Conservation (phyloP, 805 yeast species). For the Hanseniaspora meyeri region DNA sequence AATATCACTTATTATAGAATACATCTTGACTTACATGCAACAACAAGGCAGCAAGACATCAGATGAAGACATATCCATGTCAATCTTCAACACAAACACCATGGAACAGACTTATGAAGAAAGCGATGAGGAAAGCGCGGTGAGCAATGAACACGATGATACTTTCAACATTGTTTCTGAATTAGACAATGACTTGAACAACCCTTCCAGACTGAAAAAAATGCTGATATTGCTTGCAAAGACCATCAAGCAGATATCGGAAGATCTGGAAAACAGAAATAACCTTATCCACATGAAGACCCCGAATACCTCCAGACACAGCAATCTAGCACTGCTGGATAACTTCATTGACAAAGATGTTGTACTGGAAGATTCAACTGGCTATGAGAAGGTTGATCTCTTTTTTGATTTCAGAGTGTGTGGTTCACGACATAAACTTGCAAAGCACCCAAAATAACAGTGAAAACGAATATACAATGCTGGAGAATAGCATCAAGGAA, state of each 20-base stretch:
- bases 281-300: not conserved
- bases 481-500: conserved; percentile 6
- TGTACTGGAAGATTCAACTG: not conserved
- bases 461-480: not conserved
- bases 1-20: not conserved
- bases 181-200: not conserved
- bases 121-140: not conserved
- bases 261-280: not conserved
- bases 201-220: not conserved
- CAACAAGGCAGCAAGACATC: not conserved
- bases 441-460: not conserved
- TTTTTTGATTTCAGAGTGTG: conserved; percentile 10
- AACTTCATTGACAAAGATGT: not conserved
- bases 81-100: not conserved
- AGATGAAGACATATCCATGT: not conserved
- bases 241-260: not conserved
- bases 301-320: not conserved
- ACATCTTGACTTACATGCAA: conserved; percentile 6
- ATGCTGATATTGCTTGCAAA: not conserved
- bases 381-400: not conserved
- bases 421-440: not conserved
- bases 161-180: not conserved
- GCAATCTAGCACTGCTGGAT: not conserved
- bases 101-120: not conserved
- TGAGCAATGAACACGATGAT: not conserved